These are phyloP conservation scores for Colletotrichum magnum DNA, from an alignment of 2,329 filamentous ascomycete genomes.

Conservation along the genomic window DNA sequence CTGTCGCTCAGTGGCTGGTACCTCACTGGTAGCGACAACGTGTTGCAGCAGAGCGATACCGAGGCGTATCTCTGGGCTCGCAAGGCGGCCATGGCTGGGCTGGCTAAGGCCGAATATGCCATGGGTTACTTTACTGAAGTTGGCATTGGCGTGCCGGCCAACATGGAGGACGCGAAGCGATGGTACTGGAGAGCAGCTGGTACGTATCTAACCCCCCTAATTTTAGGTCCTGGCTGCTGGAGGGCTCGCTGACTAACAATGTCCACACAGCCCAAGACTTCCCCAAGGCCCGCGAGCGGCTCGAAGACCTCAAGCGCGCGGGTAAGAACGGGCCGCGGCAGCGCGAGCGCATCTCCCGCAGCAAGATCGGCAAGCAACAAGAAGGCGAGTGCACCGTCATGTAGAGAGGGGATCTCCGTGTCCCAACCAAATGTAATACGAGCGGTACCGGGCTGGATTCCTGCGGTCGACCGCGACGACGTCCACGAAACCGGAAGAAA, in stretches of 20 bases:
- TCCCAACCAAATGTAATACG: conserved; percentile 11
- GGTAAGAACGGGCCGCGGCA: conserved; percentile 77
- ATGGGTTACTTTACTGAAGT: conserved; percentile 99
- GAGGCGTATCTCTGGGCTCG: conserved; percentile 98
- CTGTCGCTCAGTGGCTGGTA: conserved; percentile 93
- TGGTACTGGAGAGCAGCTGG: conserved; percentile 99
- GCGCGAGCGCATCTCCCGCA: conserved; percentile 84
- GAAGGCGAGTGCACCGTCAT: conserved; percentile 91
- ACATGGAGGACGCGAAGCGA: conserved; percentile 93
- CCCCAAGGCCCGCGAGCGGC: conserved; percentile 89
- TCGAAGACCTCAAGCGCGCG: conserved; percentile 90
- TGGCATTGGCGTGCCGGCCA: conserved; percentile 88
- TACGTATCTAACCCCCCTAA: conserved; percentile 65
- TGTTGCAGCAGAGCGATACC: conserved; percentile 91
- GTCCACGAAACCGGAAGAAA: conserved; percentile 16
- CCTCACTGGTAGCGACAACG: conserved; percentile 88
- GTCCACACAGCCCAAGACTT: conserved; percentile 84
- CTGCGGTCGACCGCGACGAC: conserved; percentile 27
- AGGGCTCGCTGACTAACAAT: conserved; percentile 46
- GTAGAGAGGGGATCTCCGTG: conserved; percentile 61
- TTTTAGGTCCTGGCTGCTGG: not conserved
- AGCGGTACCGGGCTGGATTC: conserved; percentile 31
- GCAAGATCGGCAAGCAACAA: conserved; percentile 84
- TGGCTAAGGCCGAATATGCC: conserved; percentile 96
- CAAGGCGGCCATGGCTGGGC: conserved; percentile 88